phyloP scores from a whole-genome alignment of 1,139 yeast genomes.

The Wickerhamomyces sp. region DNA sequence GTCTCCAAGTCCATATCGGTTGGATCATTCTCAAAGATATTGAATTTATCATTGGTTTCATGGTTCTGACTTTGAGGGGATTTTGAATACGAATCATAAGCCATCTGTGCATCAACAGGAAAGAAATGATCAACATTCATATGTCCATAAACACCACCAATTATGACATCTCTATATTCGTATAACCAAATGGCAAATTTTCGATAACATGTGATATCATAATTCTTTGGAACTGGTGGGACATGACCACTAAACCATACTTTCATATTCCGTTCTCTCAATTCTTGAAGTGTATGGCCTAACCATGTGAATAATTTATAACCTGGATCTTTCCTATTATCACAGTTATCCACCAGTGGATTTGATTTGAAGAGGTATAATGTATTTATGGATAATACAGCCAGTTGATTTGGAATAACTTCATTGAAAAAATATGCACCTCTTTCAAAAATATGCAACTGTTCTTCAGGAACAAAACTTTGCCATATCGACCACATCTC shows the following conservation, averaged over 20 bases:
- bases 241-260: constrained; percentile 89
- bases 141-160: constrained; percentile 83
- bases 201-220: constrained; percentile 64
- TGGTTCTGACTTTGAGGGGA: constrained; percentile 12
- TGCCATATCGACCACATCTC: constrained; percentile 73
- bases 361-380: constrained; percentile 69
- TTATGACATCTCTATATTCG: constrained; percentile 75
- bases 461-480: constrained; percentile 69
- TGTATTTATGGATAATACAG: constrained; percentile 74
- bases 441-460: constrained; percentile 65
- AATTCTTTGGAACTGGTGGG: constrained; percentile 78
- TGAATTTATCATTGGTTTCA: constrained; percentile 12
- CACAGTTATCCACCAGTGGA: constrained; percentile 81
- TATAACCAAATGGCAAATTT: constrained; percentile 74
- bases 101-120: constrained; percentile 66
- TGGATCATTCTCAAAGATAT: constrained; percentile 7
- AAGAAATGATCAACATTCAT: constrained; percentile 86
- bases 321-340: constrained; percentile 69
- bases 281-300: constrained; percentile 66
- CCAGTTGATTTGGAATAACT: constrained; percentile 71
- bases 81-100: constrained; percentile 43
- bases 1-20: constrained; percentile 16
- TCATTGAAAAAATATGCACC: constrained; percentile 75
- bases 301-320: constrained; percentile 73
- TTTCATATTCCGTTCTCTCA: constrained; percentile 71